phyloP scores from a whole-genome alignment of 345 rosid genomes.

The Erysimum cheiranthoides region DNA sequence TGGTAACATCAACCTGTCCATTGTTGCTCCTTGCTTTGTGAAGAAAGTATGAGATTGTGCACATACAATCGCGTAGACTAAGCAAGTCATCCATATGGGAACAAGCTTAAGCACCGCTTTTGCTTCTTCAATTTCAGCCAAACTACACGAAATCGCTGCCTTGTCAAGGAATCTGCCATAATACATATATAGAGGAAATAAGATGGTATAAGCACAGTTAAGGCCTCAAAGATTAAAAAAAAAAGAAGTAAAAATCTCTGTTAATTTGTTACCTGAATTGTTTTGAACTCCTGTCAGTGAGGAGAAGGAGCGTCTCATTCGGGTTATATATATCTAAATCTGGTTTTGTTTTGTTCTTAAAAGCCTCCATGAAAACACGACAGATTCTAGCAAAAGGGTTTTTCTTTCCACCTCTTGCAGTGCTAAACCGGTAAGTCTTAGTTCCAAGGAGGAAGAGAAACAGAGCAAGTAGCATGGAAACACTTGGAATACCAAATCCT shows the following conservation, averaged over 20 bases:
- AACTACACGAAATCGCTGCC: constrained; percentile 47
- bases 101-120: constrained; percentile 51
- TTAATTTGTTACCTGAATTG: constrained; percentile 50
- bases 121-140: constrained; percentile 57
- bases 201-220: not conserved
- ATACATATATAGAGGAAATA: not conserved
- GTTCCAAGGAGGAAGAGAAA: constrained; percentile 45
- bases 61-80: constrained; percentile 54
- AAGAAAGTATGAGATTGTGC: constrained; percentile 63
- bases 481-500: constrained; percentile 58
- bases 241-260: not conserved
- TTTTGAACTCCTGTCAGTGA: constrained; percentile 41
- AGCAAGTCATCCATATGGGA: constrained; percentile 60
- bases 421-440: constrained; percentile 33
- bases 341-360: constrained; percentile 33
- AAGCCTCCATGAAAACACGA: constrained; percentile 41
- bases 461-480: constrained; percentile 40
- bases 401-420: not conserved
- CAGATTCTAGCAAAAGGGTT: constrained; percentile 44
- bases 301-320: constrained; percentile 25
- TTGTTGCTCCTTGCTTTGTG: constrained; percentile 64
- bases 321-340: not conserved
- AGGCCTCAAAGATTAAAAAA: not conserved
- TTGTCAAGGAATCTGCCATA: constrained; percentile 54
- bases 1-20: constrained; percentile 54